Evolutionary conservation across 2,329 filamentous ascomycete genomes (phyloP).

Genomic region (Colletotrichum agaves): DNA sequence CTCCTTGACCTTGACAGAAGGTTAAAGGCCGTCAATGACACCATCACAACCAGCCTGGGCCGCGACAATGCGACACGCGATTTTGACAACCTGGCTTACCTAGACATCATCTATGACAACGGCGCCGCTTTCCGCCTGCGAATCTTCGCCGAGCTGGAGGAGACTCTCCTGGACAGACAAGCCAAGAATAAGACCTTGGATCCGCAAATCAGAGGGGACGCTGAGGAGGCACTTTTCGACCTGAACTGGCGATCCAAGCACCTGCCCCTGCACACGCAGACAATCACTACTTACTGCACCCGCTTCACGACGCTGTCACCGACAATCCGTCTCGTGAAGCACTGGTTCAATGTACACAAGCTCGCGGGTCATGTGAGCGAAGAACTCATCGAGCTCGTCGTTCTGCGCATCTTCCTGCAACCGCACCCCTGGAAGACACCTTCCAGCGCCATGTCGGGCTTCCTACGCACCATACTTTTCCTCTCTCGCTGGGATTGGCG

Average conservation of each 20-base stretch:
- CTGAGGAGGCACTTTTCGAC: conserved; percentile 73
- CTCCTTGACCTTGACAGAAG: conserved; percentile 79
- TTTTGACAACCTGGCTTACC: conserved; percentile 80
- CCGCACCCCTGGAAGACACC: conserved; percentile 85
- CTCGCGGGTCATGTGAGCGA: conserved; percentile 79
- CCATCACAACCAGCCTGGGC: conserved; percentile 76
- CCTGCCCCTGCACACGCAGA: conserved; percentile 82
- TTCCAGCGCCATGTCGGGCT: conserved; percentile 80
- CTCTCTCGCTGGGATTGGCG: conserved; percentile 94
- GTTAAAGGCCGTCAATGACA: conserved; percentile 69
- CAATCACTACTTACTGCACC: conserved; percentile 82
- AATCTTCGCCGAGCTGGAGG: conserved; percentile 89
- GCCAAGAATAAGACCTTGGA: conserved; percentile 78
- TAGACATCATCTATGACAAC: conserved; percentile 81
- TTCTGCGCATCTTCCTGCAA: conserved; percentile 80
- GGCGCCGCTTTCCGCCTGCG: conserved; percentile 84
- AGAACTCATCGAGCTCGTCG: conserved; percentile 87
- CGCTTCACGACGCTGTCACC: conserved; percentile 82
- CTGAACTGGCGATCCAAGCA: conserved; percentile 79
- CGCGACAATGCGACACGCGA: conserved; percentile 79
- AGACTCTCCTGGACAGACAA: conserved; percentile 80
- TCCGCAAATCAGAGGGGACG: conserved; percentile 72
- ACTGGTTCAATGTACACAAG: conserved; percentile 89
- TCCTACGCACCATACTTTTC: conserved; percentile 82
- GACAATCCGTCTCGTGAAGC: conserved; percentile 85